A percentile compares a stretch with the other conserved stretches of the same genome.
These are phyloP conservation scores for Gilbertella persicaria DNA, from an alignment of 371 early-diverging fungal species.

Conservation along the genomic window DNA sequence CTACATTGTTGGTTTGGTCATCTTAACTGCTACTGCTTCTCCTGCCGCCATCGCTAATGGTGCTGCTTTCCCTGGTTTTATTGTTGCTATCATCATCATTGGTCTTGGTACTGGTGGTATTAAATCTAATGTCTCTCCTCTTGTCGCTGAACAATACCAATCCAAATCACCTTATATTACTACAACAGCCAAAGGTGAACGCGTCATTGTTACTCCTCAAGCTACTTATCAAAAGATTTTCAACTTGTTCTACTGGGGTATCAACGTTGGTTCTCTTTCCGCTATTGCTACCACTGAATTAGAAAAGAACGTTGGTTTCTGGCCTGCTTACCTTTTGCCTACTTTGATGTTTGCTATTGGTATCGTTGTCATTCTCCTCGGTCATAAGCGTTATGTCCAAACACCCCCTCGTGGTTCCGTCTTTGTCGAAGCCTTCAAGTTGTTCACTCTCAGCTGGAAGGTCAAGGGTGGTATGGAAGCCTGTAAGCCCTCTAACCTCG, in stretches of 20 bases:
- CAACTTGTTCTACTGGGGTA: constrained; percentile 76
- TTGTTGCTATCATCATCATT: constrained; percentile 68
- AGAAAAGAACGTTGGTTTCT: constrained; percentile 59
- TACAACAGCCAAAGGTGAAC: constrained; percentile 28
- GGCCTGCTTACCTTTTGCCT: constrained; percentile 73
- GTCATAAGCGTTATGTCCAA: constrained; percentile 60
- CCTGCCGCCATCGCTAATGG: constrained; percentile 52
- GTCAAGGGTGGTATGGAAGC: constrained; percentile 35
- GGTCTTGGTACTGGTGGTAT: constrained; percentile 62
- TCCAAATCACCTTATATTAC: constrained; percentile 33
- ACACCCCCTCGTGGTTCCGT: constrained; percentile 64
- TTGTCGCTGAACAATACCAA: constrained; percentile 53
- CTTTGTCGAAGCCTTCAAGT: constrained; percentile 43
- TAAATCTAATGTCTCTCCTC: constrained; percentile 53
- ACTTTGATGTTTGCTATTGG: constrained; percentile 70
- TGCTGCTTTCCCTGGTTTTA: constrained; percentile 65
- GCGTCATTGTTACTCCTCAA: constrained; percentile 53
- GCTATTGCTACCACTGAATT: constrained; percentile 65
- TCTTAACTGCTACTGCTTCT: constrained; percentile 67
- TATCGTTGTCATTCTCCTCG: constrained; percentile 57
- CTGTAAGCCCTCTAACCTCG: constrained; percentile 41
- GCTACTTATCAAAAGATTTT: constrained; percentile 54
- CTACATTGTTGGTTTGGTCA: constrained; percentile 69
- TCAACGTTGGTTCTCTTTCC: constrained; percentile 76
- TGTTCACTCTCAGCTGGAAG: constrained; percentile 25